Percentiles rank a stretch among this genome's conserved stretches.
phyloP scores from a whole-genome alignment of 2,329 filamentous ascomycete genomes.

The Trichoderma afroharzianum region DNA sequence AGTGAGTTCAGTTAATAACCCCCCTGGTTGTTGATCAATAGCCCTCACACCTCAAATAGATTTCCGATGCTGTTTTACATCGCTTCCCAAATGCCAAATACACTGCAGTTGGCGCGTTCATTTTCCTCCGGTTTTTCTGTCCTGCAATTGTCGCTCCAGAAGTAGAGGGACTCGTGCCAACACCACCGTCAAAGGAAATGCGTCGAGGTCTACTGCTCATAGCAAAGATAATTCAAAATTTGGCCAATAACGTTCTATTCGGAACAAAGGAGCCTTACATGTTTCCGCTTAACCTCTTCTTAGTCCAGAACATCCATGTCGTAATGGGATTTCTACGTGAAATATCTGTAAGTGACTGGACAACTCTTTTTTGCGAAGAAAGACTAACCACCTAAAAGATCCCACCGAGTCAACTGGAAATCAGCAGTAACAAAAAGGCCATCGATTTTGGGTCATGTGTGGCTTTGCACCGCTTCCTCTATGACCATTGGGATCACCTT shows the following conservation, averaged over 20 bases:
- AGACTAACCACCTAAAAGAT: slow-evolving; percentile 33
- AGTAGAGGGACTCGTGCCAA: slow-evolving; percentile 60
- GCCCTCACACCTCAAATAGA: slow-evolving; percentile 36
- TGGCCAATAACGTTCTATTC: slow-evolving; percentile 69
- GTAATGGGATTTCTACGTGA: slow-evolving; percentile 65
- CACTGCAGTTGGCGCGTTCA: slow-evolving; percentile 67
- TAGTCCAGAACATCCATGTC: slow-evolving; percentile 64
- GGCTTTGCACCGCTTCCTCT: slow-evolving; percentile 64
- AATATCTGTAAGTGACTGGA: slow-evolving; percentile 53
- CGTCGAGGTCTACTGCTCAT: slow-evolving; percentile 64
- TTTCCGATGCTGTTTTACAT: slow-evolving; percentile 59
- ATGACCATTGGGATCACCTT: slow-evolving; percentile 69
- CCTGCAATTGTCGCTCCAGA: slow-evolving; percentile 69
- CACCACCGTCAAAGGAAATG: slow-evolving; percentile 64
- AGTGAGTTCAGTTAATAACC: slow-evolving; percentile 38
- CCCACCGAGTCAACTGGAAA: slow-evolving; percentile 45
- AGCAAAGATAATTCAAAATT: slow-evolving; percentile 67
- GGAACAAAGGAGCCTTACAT: slow-evolving; percentile 70
- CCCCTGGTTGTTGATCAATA: neutral
- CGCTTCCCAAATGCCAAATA: slow-evolving; percentile 68
- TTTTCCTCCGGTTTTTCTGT: slow-evolving; percentile 70
- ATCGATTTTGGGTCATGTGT: slow-evolving; percentile 71
- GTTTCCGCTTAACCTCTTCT: slow-evolving; percentile 66
- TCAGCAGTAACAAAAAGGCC: slow-evolving; percentile 43
- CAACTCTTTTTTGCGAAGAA: neutral